Evolutionary conservation across 1,284 basidiomycete genomes (phyloP), one percentile per base, ranked within the genome.

Genomic region (Puccinia sorghi): DNA sequence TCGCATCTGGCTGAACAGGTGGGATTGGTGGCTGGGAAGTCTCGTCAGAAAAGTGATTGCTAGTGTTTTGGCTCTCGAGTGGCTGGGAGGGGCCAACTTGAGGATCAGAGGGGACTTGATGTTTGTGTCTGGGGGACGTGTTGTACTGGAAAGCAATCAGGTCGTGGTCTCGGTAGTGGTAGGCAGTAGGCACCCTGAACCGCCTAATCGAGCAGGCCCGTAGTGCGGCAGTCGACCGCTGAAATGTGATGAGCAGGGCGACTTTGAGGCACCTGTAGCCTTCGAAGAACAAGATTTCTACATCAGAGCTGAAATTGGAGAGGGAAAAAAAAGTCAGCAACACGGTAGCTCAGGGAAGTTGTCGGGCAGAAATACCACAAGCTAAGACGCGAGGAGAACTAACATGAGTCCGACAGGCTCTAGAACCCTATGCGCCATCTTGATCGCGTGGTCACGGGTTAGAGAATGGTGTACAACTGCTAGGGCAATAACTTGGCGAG

Each of bases 181-280:
- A 57, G 11, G 52, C 32, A 13, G 27, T 12, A 11, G 69, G 69
- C 17, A 71, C 32, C 12, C 22, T 13, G 54, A 71, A 71, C 5
- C 69, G 27, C 17, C 52, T 52, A 41, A 20, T 32, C 8, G 48
- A 39, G 52, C 69, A 57, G 13, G 69, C 69, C 20, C 25, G 22
- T 43, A 9, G 32, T 20, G 69, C 69, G 1, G 69, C 32, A 12
- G 52, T 43, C 15, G 48, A 25, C 9, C 52, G 50, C 32, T 57
- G 9, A n/a, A 71, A 71, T 13, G 69, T 57, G 17, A 71, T 39
- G 3, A 41, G 22, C 13, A 71, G 52, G n/a, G 20, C 52, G n/a
- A 71, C 52, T 6, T 50, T 22, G 3, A 50, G 27, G 25, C 8
- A 37, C 27, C 25, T 32, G 5, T 32, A 25, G 7, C 66, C 22